These are phyloP conservation scores for Sporobolomyces pararoseus DNA, from an alignment of 768 basidiomycete genomes.

Conservation along the genomic window DNA sequence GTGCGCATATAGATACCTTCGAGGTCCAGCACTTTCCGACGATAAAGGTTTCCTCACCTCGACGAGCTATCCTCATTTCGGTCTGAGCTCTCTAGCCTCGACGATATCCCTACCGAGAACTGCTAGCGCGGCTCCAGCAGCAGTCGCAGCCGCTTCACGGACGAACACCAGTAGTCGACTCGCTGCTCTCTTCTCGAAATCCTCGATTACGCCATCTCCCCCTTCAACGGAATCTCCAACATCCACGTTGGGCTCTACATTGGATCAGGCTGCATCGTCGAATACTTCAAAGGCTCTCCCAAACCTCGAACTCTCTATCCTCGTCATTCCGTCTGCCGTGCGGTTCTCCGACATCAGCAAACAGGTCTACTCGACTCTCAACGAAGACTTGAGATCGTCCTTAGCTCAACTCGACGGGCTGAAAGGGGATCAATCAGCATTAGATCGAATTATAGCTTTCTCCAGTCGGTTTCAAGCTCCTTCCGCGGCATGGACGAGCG, in stretches of 20 bases:
- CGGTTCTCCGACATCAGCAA: constrained; percentile 17
- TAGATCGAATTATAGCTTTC: constrained; percentile 26
- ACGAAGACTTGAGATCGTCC: constrained; percentile 52
- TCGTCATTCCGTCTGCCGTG: constrained; percentile 14
- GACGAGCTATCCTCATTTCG: constrained; percentile 12
- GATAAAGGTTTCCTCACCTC: neutral
- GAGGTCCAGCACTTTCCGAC: constrained; percentile 49
- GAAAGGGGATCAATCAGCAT: neutral
- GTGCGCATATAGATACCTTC: constrained; percentile 54
- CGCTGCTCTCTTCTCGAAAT: constrained; percentile 51
- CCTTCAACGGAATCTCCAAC: constrained; percentile 50
- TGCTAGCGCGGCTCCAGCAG: constrained; percentile 45
- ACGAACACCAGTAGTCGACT: constrained; percentile 42
- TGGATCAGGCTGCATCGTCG: neutral
- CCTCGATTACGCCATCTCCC: too few species aligned
- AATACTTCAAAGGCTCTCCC: neutral
- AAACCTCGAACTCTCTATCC: constrained; percentile 26
- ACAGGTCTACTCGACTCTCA: constrained; percentile 14
- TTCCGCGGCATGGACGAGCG: constrained; percentile 48
- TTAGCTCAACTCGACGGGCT: constrained; percentile 47
- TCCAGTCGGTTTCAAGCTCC: constrained; percentile 63
- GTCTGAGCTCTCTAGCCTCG: constrained; percentile 13
- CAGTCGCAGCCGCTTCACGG: constrained; percentile 45
- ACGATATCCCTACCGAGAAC: constrained; percentile 44
- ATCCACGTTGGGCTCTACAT: constrained; percentile 30